phyloP scores from a whole-genome alignment of 805 yeast species.

The Yarrowia porcina region DNA sequence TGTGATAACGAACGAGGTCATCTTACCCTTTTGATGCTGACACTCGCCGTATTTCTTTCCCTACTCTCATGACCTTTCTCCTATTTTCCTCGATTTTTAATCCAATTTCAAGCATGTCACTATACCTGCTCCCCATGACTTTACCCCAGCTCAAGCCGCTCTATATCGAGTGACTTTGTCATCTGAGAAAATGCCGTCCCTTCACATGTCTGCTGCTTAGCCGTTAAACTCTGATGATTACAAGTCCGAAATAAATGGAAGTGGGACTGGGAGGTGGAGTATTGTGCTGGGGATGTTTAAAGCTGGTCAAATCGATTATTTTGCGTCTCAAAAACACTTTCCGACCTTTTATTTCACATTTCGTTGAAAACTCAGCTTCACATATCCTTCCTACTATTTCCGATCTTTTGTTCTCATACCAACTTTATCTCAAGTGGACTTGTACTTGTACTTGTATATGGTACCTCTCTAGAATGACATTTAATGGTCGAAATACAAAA shows the following conservation, averaged over 20 bases:
- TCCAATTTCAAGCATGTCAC: not conserved
- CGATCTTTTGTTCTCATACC: not conserved
- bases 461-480: too few relatives aligned
- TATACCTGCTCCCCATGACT: not conserved
- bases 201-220: conserved; percentile 10
- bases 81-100: not conserved
- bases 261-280: not conserved
- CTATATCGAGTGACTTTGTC: not conserved
- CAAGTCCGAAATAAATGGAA: not conserved
- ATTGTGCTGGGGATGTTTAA: too few relatives aligned
- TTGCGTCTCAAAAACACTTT: not conserved
- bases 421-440: not conserved
- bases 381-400: not conserved
- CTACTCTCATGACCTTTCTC: not conserved
- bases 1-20: not conserved
- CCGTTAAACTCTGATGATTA: not conserved
- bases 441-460: not conserved
- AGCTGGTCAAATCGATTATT: too few relatives aligned
- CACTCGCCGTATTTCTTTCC: not conserved
- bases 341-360: not conserved
- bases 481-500: not conserved
- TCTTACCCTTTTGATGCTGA: not conserved
- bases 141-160: conserved; percentile 18
- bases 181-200: conserved; percentile 9
- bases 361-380: not conserved